Base-by-base conservation (phyloP, 768 basidiomycete species). In the Leucosporidium scottii region DNA sequence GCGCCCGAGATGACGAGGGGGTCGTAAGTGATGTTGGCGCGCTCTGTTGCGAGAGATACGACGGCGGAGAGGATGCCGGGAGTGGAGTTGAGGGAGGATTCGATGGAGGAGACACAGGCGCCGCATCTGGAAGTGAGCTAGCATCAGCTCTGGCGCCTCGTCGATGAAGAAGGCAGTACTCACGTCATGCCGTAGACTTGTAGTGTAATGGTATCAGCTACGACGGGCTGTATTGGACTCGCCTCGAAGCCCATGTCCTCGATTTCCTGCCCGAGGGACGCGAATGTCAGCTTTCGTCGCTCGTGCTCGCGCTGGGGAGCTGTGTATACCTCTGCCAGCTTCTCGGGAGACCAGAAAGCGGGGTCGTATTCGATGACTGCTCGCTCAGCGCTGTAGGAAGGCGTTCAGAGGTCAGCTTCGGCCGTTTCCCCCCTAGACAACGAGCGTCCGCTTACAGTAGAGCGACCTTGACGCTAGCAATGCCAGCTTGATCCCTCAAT, bases 241-340 rank as follows among this genome's bases (percentile, higher is more conserved):
- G 92, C 90, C 77, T 91, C 92, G 75, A 96, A 96, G 13, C 92
- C 92, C 64, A 93, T 87, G 79, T 93, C 91, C 4, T 87, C 88
- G 67, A 94, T 91, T 83, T 93, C 92, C 89, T 93, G 78, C 34
- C 10, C 47, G 51, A 20, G 36, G 10, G 53, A 50, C 9, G 28
- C 47, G 30, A 59, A 36, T 5, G 59, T 69, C 57, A 68, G 59
- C 28, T 4, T 0, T 30, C 17, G n/a, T 47, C 57, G 25, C 59
- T 75, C 10, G 71, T 30, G 20, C 31, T 34, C 18, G 15, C n/a
- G 57, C 54, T 27, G 15, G 31, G 28, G 57, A 31, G 27, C 60
- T 17, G n/a, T 39, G 81, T 87, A 66, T 72, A 91, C 90, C 61
- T 81, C 83, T 44, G 91, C 81, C 62, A 99, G 83, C 77, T 89